A percentile compares a stretch with the other conserved stretches of the same genome.
These are phyloP conservation scores for Albophoma yamanashiensis DNA, from an alignment of 2,329 filamentous ascomycete species.

Conservation along the genomic window DNA sequence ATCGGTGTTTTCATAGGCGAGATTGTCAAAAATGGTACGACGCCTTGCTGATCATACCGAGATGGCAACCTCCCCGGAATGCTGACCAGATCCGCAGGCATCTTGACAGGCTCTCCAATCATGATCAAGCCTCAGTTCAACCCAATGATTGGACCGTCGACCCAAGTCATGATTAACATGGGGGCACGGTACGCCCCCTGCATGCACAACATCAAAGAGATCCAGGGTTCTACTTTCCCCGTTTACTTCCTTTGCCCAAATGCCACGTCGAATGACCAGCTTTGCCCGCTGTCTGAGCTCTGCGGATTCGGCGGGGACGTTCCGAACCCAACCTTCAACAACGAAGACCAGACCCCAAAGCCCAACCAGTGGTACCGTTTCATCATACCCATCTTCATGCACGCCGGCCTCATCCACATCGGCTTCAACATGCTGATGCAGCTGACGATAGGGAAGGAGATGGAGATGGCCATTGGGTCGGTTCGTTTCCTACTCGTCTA, in stretches of 20 bases:
- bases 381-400: conserved; percentile 90
- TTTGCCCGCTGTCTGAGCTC: conserved; percentile 65
- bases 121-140: conserved; percentile 81
- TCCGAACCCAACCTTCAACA: conserved; percentile 52
- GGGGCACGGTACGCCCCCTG: conserved; percentile 86
- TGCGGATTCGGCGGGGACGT: conserved; percentile 68
- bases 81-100: conserved; percentile 34
- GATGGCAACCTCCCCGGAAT: neutral
- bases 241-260: conserved; percentile 74
- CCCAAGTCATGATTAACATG: conserved; percentile 91
- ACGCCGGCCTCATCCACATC: conserved; percentile 89
- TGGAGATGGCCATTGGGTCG: conserved; percentile 82
- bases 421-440: conserved; percentile 92
- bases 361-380: conserved; percentile 97
- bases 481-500: conserved; percentile 87
- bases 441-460: conserved; percentile 79
- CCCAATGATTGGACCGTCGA: conserved; percentile 91
- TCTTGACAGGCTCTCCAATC: conserved; percentile 68
- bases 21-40: conserved; percentile 70
- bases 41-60: neutral
- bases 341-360: conserved; percentile 39
- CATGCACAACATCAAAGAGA: conserved; percentile 71
- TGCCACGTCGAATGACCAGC: conserved; percentile 48
- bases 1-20: conserved; percentile 82
- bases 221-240: conserved; percentile 40